These are phyloP conservation scores for Trichosporon sp. DNA, from an alignment of 1,284 basidiomycete genomes.

Conservation along the genomic window DNA sequence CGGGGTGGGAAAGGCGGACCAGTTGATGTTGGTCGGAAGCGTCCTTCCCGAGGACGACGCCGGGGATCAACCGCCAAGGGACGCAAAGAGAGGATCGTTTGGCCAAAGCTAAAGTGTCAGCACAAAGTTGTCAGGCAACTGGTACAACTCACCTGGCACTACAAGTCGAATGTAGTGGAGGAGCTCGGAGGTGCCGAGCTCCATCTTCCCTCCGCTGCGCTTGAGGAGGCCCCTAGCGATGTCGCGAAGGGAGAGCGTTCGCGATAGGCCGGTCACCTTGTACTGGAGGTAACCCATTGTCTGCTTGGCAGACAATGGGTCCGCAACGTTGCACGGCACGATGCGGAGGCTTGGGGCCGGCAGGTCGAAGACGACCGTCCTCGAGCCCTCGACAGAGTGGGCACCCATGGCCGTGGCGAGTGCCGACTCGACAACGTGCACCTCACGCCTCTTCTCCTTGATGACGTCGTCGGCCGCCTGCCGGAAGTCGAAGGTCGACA, in stretches of 20 bases:
- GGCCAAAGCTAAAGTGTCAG: not conserved
- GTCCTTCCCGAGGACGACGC: not conserved
- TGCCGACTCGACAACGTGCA: not conserved
- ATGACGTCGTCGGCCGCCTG: not conserved
- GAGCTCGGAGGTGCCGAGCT: not conserved
- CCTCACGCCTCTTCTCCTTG: not conserved
- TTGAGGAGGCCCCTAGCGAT: not conserved
- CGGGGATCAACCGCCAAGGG: not conserved
- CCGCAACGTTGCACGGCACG: not conserved
- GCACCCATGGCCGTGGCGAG: not conserved
- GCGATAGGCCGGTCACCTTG: not conserved
- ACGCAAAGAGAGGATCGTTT: not conserved
- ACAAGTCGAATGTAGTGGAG: not conserved
- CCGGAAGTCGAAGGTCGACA: not conserved
- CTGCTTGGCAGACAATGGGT: not conserved
- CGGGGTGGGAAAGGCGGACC: not conserved
- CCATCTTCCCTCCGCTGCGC: not conserved
- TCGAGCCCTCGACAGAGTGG: not conserved
- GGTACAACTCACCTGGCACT: not conserved
- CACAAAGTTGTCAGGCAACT: not conserved
- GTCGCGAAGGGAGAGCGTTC: not conserved
- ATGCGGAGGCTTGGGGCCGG: not conserved
- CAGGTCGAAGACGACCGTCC: not conserved
- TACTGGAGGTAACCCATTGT: not conserved
- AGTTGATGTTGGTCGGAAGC: not conserved